Percentiles rank a stretch among this genome's conserved stretches.
Evolutionary conservation across 169 alveolate genomes (phyloP).

Genomic region (Theileria equi): DNA sequence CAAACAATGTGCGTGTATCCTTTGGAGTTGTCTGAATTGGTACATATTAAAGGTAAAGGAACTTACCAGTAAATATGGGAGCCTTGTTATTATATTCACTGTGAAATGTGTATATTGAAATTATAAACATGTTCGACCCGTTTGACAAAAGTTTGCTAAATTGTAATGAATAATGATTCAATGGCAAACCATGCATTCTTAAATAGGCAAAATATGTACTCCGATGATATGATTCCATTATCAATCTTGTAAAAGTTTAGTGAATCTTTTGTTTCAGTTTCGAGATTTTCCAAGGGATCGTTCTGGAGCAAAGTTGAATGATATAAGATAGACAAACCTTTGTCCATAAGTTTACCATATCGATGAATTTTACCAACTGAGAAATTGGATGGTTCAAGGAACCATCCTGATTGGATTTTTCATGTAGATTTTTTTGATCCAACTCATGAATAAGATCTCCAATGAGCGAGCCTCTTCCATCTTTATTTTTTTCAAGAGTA

Average conservation of each 20-base stretch:
- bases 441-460: conserved; percentile 9
- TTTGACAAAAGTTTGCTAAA: background rate
- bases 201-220: conserved; percentile 17
- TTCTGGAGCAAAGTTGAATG: background rate
- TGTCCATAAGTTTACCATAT: conserved; percentile 11
- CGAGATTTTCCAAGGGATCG: background rate
- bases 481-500: background rate
- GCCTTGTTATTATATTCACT: background rate
- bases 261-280: background rate
- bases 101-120: conserved; percentile 10
- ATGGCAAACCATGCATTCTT: conserved; percentile 33
- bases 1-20: background rate
- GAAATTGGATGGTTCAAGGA: background rate
- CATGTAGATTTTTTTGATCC: background rate
- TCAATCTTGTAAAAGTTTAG: conserved; percentile 5
- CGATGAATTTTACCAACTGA: conserved; percentile 18
- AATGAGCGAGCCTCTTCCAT: background rate
- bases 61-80: conserved; percentile 3
- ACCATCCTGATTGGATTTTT: background rate
- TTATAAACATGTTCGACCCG: conserved; percentile 3
- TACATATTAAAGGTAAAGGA: background rate
- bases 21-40: conserved; percentile 5
- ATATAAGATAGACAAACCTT: background rate
- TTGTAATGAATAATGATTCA: background rate
- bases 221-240: conserved; percentile 20